phyloP scores from a whole-genome alignment of 805 yeast species.

The Candida methanosorbosa region DNA sequence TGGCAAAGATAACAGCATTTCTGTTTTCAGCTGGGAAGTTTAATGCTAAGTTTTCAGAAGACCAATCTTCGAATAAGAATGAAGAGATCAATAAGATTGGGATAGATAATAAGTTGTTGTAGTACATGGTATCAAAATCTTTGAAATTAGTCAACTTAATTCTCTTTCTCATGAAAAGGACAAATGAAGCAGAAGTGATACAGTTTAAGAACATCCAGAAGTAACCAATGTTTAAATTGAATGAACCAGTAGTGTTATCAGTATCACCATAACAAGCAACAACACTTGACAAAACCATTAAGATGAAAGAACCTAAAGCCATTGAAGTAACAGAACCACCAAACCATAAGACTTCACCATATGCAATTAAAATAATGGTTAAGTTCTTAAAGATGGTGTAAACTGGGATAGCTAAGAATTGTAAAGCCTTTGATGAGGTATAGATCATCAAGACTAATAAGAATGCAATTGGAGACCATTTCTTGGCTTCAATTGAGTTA shows the following conservation, averaged over 20 bases:
- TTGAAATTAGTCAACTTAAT: conserved; percentile 94
- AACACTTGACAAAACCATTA: conserved; percentile 94
- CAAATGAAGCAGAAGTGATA: conserved; percentile 88
- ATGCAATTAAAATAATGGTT: conserved; percentile 93
- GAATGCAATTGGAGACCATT: conserved; percentile 92
- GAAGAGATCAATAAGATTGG: conserved; percentile 80
- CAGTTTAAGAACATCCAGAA: conserved; percentile 97
- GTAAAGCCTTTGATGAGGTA: conserved; percentile 92
- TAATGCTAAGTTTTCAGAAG: conserved; percentile 57
- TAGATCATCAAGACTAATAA: conserved; percentile 89
- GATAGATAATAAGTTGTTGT: conserved; percentile 89
- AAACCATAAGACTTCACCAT: conserved; percentile 97
- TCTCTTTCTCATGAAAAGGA: conserved; percentile 93
- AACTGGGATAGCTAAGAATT: conserved; percentile 85
- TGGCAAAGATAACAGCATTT: conserved; percentile 61
- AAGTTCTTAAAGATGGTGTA: conserved; percentile 97
- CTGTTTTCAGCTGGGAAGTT: conserved; percentile 77
- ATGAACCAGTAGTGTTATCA: conserved; percentile 27
- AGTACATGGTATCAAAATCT: conserved; percentile 97
- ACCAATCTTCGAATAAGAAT: conserved; percentile 86
- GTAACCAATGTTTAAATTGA: conserved; percentile 64
- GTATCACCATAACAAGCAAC: conserved; percentile 84
- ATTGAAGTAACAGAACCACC: conserved; percentile 86
- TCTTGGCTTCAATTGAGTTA: conserved; percentile 81
- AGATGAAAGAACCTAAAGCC: conserved; percentile 80